Evolutionary conservation across 192 early-diverging fungal species (phyloP), one percentile per base, ranked within the genome.

Genomic region (Umbelopsis sp.): DNA sequence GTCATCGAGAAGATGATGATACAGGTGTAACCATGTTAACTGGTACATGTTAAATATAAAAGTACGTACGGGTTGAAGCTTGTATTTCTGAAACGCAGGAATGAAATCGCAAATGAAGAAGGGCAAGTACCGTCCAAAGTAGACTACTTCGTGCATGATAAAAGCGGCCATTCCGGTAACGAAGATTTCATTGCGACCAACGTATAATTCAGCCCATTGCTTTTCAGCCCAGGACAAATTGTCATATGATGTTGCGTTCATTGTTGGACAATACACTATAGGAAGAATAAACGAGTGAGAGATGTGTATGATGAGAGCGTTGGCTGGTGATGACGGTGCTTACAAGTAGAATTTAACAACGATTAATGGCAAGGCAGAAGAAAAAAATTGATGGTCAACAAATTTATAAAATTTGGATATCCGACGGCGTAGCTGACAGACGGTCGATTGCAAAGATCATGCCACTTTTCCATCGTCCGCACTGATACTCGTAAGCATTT

Each of bases 121-220:
- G 26, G 96, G 96, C n/a, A 96, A 29, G 79, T 90, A 95, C 25
- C 95, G 91, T n/a, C 88, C 91, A 85, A 95, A 97, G 82, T 94
- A 97, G 68, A 95, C 93, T 45, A 93, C 53, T 81, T 98, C 94
- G 86, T 98, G 95, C 85, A 94, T 89, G 32, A 88, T 32, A 78
- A 98, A 96, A 43, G 92, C 82, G 45, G 95, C 78, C 16, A 91
- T 65, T 25, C 92, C 87, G 12, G 92, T 90, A 34, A 89, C 89
- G 47, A 94, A 50, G 53, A 86, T 76, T 70, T 91, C 89, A 75
- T 92, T 90, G 68, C 86, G 89, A 26, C 85, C 91, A 26, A 86
- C 88, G 51, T 90, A 93, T 56, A 90, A 2, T 36, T 83, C 75
- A 45, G 82, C 74, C 92, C 92, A 93, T 31, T 84, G 66, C n/a